Base-by-base conservation (phyloP, 345 rosid genomes). In the Lumnitzera racemosa region DNA sequence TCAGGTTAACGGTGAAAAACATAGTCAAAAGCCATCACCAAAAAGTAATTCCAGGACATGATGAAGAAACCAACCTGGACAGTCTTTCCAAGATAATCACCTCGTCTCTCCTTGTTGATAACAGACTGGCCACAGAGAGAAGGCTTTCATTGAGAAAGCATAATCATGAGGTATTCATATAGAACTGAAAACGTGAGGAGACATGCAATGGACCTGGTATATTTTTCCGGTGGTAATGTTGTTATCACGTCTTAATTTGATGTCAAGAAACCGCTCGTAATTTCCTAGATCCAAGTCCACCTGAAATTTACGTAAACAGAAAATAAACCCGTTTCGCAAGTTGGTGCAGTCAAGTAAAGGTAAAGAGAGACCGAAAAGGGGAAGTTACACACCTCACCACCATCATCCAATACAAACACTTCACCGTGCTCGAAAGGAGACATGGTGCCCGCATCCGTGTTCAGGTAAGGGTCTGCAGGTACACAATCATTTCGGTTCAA, bases 341-440 rank as follows among this genome's bases (percentile, higher is more conserved):
- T 36, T 36, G 43, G 43, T 36, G 43, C 9, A 36, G 43, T 36
- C 5, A 36, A 36, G 10, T 6, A 5, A 5, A 9, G 9, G 7
- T 9, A 9, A 36, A 36, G 43, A 36, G 43, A 36, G 43, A 9
- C 5, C 3, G 7, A 6, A 6, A 6, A 49, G 53, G 9, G 17
- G 2, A 5, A 16, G 56, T 24, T 15, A 10, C 64, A 57, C 80
- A 89, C 98, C 97, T 94, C 99, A 15, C 99, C 96, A 11, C 99
- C 99, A 63, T 94, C 99, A 51, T 94, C 99, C 25, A 94, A 75
- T 70, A 94, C 99, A 71, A 82, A 94, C 17, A 94, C 97, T 73
- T 94, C 99, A 17, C 99, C 99, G n/a, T 94, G 99, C 74, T 94
- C 99, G 61, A 81, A 83, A 51, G 99, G 99, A 29, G 99, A 94